Base-by-base conservation (phyloP, 495 filamentous ascomycete genomes). In the Penicillium diatomitis region DNA sequence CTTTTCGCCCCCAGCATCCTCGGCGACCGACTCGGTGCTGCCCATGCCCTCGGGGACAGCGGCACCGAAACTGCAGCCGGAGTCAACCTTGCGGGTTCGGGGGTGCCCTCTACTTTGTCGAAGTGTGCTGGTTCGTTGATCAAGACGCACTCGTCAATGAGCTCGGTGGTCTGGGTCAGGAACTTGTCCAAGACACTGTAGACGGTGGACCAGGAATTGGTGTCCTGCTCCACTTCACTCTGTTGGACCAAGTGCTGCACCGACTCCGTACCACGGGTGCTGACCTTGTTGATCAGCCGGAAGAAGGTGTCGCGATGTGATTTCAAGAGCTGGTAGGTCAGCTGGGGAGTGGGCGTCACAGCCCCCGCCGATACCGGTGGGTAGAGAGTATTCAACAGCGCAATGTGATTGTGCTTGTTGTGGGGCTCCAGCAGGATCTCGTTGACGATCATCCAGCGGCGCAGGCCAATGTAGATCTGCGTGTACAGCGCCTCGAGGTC, bases 321-420 rank as follows among this genome's bases (percentile, higher is more conserved):
- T 36, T 70, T 69, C 27, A 86, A 73, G 3, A 77, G 69, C 3
- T 70, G 57, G 4, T 69, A 62, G 4, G 77, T 81, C 48, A 86
- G 67, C 41, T 78, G 71, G n/a, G 71, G 55, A 12, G 78, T 80
- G 0, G 80, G 77, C 29, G 65, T 62, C 4, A 63, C 53, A 12
- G 74, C 74, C 2, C 71, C 66, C 5, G 68, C 60, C 43, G 67
- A 72, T 32, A 71, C 61, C 20, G 75, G 80, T 12, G 84, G 84
- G 53, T 86, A 83, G n/a, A 88, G 71, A 28, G 84, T 87, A 66
- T 88, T 88, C 36, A 88, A 77, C 76, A 88, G 82, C 44, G 82
- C 85, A 46, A 86, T 74, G 62, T 83, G 83, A 55, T 86, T 86
- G 57, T 74, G 74, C 56, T 83, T 83, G 64, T 79, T 80, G 66